Evolutionary conservation across 805 yeast species (phyloP).

Genomic region (Starmerella bombi): DNA sequence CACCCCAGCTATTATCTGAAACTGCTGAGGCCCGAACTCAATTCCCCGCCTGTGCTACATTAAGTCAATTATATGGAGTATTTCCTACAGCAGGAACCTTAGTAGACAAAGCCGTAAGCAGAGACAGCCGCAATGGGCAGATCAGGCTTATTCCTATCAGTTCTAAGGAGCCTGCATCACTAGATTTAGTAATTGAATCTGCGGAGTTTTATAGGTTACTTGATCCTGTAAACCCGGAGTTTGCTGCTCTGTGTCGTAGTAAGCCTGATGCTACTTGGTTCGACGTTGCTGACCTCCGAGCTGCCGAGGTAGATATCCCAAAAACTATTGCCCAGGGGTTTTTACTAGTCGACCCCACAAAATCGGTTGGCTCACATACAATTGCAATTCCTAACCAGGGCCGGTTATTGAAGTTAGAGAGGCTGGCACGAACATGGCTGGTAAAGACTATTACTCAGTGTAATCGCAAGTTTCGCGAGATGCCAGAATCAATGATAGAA

Average conservation of each 20-base stretch:
- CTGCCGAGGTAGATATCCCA: constrained; percentile 14
- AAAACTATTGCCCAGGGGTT: constrained; percentile 24
- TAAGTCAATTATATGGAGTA: constrained; percentile 28
- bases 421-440: constrained; percentile 28
- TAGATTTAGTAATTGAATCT: constrained; percentile 25
- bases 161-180: constrained; percentile 20
- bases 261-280: constrained; percentile 25
- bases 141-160: constrained; percentile 25
- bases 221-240: constrained; percentile 7
- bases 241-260: constrained; percentile 20
- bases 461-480: constrained; percentile 28
- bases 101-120: constrained; percentile 27
- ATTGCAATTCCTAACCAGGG: constrained; percentile 31
- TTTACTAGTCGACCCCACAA: constrained; percentile 27
- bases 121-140: constrained; percentile 19
- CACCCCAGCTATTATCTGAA: constrained; percentile 21
- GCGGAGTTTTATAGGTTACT: constrained; percentile 16
- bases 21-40: constrained; percentile 20
- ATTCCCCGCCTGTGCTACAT: constrained; percentile 26
- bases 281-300: constrained; percentile 19
- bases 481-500: constrained; percentile 26
- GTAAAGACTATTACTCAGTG: constrained; percentile 20
- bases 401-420: constrained; percentile 25
- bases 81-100: constrained; percentile 27
- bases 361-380: constrained; percentile 22